phyloP scores from a whole-genome alignment of 148 eudicot genomes.

The Camellia granthamiana region DNA sequence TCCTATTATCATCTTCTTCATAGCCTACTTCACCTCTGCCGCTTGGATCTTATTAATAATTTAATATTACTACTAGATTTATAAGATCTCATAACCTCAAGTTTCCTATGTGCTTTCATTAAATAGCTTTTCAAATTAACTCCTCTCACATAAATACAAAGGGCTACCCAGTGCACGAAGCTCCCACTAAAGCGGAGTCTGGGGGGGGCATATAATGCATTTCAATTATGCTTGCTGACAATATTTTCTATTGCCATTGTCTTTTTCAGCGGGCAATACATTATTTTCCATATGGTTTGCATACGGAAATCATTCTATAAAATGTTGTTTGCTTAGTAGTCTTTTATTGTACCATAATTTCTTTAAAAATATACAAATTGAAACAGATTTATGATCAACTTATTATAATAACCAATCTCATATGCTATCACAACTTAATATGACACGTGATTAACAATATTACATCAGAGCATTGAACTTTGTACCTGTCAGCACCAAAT shows the following conservation, averaged over 20 bases:
- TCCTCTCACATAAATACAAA: too few species aligned
- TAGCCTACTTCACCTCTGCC: too few species aligned
- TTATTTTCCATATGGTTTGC: not conserved
- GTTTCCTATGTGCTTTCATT: too few species aligned
- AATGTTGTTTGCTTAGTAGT: not conserved
- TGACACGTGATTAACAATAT: not conserved
- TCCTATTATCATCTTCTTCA: too few species aligned
- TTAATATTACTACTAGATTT: too few species aligned
- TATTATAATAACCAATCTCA: not conserved
- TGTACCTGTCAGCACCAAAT: conserved; percentile 88
- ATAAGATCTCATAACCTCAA: too few species aligned
- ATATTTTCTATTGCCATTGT: not conserved
- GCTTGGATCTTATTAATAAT: too few species aligned
- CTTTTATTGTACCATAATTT: not conserved
- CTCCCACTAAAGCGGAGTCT: too few species aligned
- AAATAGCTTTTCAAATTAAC: too few species aligned
- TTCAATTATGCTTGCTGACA: not conserved
- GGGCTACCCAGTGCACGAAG: too few species aligned
- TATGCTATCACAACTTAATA: not conserved
- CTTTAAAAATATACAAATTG: not conserved
- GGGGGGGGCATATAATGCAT: not conserved
- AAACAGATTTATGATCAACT: not conserved
- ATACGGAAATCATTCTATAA: not conserved
- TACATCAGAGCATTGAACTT: not conserved
- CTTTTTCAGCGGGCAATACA: not conserved